phyloP scores from a whole-genome alignment of 345 rosid genomes.

The Melastoma malabathricum region DNA sequence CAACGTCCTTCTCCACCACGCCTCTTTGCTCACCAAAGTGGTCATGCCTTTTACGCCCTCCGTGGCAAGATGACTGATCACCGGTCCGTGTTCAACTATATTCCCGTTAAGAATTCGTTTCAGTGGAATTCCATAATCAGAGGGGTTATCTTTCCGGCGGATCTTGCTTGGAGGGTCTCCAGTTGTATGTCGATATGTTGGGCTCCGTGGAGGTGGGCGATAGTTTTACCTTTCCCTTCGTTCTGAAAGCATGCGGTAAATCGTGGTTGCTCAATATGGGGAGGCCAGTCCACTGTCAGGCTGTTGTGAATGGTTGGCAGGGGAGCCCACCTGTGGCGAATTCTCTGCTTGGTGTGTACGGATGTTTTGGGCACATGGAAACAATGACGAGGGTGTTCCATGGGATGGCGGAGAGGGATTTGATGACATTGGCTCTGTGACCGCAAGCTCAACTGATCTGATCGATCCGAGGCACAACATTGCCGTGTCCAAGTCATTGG shows the following conservation, averaged over 20 bases:
- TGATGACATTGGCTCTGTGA: neutral
- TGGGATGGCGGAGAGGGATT: slow-evolving; percentile 14
- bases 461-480: neutral
- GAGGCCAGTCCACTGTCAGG: slow-evolving; percentile 10
- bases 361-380: slow-evolving; percentile 4
- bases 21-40: slow-evolving; percentile 12
- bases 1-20: slow-evolving; percentile 6
- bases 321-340: slow-evolving; percentile 10
- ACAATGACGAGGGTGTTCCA: slow-evolving; percentile 13
- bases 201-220: slow-evolving; percentile 9
- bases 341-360: slow-evolving; percentile 12
- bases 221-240: slow-evolving; percentile 17
- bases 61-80: slow-evolving; percentile 11
- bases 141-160: slow-evolving; percentile 16
- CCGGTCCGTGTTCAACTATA: slow-evolving; percentile 9
- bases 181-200: slow-evolving; percentile 11
- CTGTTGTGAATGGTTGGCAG: slow-evolving; percentile 10
- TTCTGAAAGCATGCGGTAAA: slow-evolving; percentile 16
- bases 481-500: too few relatives aligned
- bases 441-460: neutral
- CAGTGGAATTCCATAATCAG: slow-evolving; percentile 19
- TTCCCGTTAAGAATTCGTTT: slow-evolving; percentile 13
- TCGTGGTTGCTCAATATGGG: slow-evolving; percentile 8
- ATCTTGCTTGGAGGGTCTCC: slow-evolving; percentile 7
- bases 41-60: slow-evolving; percentile 15